phyloP scores from a whole-genome alignment of 2,329 filamentous ascomycete species.

The Arthroderma uncinatum region DNA sequence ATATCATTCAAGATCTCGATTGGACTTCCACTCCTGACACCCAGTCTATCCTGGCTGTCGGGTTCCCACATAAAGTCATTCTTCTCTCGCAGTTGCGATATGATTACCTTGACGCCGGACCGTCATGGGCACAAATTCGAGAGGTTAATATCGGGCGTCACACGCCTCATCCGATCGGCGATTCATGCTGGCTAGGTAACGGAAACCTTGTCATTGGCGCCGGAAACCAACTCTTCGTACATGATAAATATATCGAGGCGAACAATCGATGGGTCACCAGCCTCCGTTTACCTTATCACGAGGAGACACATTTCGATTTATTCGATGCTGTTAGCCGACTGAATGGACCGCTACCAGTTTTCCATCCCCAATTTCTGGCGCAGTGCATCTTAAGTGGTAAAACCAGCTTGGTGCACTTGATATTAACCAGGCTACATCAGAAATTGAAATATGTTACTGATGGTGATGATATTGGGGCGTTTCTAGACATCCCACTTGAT shows the following conservation, averaged over 20 bases:
- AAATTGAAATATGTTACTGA: conserved; percentile 73
- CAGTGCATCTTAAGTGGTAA: conserved; percentile 81
- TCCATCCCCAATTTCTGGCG: conserved; percentile 81
- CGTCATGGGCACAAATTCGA: conserved; percentile 78
- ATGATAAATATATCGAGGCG: conserved; percentile 62
- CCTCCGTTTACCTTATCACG: conserved; percentile 39
- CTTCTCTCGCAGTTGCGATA: conserved; percentile 80
- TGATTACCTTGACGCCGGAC: conserved; percentile 76
- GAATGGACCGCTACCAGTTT: conserved; percentile 78
- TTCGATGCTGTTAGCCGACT: conserved; percentile 73
- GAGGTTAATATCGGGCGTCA: conserved; percentile 71
- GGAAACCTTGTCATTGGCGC: conserved; percentile 79
- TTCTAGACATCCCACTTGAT: conserved; percentile 50
- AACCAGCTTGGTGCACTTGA: conserved; percentile 54
- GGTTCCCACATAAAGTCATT: conserved; percentile 74
- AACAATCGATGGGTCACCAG: conserved; percentile 49
- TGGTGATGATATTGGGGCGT: conserved; percentile 68
- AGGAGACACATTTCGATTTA: conserved; percentile 50
- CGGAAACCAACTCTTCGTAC: conserved; percentile 82
- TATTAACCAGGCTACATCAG: conserved; percentile 61
- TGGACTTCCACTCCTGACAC: conserved; percentile 88
- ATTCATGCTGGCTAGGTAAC: conserved; percentile 80
- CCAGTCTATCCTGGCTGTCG: conserved; percentile 83
- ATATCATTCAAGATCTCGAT: conserved; percentile 74
- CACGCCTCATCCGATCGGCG: conserved; percentile 81